Conservation (phyloP, 1,139 yeast species). For the Kurtzmaniella quercitrusa region DNA sequence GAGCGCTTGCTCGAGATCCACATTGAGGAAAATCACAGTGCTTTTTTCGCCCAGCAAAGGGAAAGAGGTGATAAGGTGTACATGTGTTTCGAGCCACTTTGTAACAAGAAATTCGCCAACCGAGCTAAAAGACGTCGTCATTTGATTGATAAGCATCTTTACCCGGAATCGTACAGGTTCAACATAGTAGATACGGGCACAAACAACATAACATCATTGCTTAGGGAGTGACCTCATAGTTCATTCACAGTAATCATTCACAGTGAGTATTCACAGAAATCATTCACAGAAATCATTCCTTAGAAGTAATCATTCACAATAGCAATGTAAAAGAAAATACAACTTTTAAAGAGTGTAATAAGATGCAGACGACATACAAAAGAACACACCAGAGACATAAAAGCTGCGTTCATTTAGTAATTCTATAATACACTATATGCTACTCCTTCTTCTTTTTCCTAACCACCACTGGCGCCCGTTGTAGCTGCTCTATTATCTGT, state of each 20-base stretch:
- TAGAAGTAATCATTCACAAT: no score
- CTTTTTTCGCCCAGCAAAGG: slow-evolving; percentile 31
- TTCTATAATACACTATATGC: slow-evolving; percentile 1
- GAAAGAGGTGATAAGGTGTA: slow-evolving; percentile 38
- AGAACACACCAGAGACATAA: no score
- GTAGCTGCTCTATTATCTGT: slow-evolving; percentile 36
- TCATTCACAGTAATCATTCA: no score
- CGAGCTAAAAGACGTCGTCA: slow-evolving; percentile 41
- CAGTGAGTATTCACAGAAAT: no score
- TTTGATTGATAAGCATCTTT: slow-evolving; percentile 45
- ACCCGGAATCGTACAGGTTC: slow-evolving; percentile 41
- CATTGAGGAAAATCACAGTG: slow-evolving; percentile 51
- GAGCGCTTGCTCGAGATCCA: slow-evolving; percentile 39
- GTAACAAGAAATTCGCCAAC: slow-evolving; percentile 28
- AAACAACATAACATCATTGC: slow-evolving; percentile 3
- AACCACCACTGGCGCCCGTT: slow-evolving; percentile 47
- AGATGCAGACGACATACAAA: no score
- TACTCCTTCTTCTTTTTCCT: slow-evolving; percentile 32
- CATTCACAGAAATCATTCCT: no score
- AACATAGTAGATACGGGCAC: slow-evolving; percentile 29
- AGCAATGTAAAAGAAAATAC: no score
- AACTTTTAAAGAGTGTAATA: no score
- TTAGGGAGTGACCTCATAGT: no score
- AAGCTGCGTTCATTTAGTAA: no score
- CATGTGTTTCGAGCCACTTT: slow-evolving; percentile 35